Conservation (phyloP, 1,139 yeast species). For the Zygosaccharomyces pseudobailii region DNA sequence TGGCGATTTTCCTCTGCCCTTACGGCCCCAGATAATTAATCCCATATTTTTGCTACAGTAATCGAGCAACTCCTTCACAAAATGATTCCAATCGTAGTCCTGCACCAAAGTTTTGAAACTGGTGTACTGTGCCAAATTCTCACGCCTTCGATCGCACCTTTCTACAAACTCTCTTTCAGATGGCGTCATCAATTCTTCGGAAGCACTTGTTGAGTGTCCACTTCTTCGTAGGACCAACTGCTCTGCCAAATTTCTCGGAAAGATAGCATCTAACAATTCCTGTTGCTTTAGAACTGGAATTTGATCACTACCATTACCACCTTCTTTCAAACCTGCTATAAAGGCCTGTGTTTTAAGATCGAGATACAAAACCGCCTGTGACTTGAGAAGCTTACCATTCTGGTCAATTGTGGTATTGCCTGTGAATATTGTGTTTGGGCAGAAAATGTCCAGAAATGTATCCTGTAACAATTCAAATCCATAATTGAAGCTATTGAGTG, state of each 20-base stretch:
- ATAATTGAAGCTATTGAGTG: slow-evolving; percentile 76
- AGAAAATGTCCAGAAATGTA: slow-evolving; percentile 76
- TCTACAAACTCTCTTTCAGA: slow-evolving; percentile 33
- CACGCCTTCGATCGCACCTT: slow-evolving; percentile 65
- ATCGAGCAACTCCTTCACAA: slow-evolving; percentile 68
- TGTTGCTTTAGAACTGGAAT: slow-evolving; percentile 41
- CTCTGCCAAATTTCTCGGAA: slow-evolving; percentile 62
- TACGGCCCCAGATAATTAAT: slow-evolving; percentile 64
- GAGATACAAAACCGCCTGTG: slow-evolving; percentile 71
- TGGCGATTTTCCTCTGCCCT: slow-evolving; percentile 39
- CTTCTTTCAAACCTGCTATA: slow-evolving; percentile 78
- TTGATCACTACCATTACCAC: slow-evolving; percentile 37
- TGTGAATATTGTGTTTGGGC: slow-evolving; percentile 48
- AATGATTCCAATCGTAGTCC: slow-evolving; percentile 70
- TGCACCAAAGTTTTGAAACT: slow-evolving; percentile 49
- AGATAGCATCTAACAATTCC: slow-evolving; percentile 70
- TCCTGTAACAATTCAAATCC: slow-evolving; percentile 86
- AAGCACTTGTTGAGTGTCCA: slow-evolving; percentile 30
- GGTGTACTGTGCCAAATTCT: slow-evolving; percentile 48
- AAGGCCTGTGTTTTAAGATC: slow-evolving; percentile 94
- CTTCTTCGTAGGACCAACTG: slow-evolving; percentile 47
- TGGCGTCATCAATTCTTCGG: slow-evolving; percentile 22
- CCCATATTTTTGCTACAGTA: slow-evolving; percentile 75
- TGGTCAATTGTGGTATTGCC: slow-evolving; percentile 16
- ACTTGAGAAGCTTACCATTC: slow-evolving; percentile 56